Base-by-base conservation (phyloP, 441 rosid genomes). In the Aleurites moluccanus region DNA sequence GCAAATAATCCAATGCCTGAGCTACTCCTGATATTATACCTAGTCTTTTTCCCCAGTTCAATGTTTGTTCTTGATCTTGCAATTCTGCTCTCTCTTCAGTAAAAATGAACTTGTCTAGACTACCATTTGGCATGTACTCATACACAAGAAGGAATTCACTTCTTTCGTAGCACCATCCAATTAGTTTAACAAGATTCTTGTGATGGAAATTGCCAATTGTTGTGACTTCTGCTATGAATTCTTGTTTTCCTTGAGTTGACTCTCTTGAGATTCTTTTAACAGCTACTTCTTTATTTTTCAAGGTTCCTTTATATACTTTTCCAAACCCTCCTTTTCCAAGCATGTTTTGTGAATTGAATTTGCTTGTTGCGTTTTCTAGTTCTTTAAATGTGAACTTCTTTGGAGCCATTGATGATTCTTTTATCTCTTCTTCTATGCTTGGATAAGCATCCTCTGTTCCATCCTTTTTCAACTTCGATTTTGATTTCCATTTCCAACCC, bases 291-390 rank as follows among this genome's bases (percentile, higher is more conserved):
- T 75, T 83, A 16, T 82, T 78, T 4, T 77, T 70, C 79, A 90
- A 75, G 42, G 35, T 60, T 47, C 98, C 98, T 16, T 86, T 90
- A 67, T 87, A 91, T 13, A 93, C 98, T 10, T 89, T 88, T 35
- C 98, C 97, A 42, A 91, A 93, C 5, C 97, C 90, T 0, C 94
- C 96, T 77, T 84, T 84, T 1, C 93, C 98, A 0, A 90, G 91
- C 82, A 85, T 86, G 83, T 86, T 87, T 66, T 80, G 85, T 1
- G 61, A 69, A 70, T 70, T 72, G 76, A 91, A 93, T 23, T 81
- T 80, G 1, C 82, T 78, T 0, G 98, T 91, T 16, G 91, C 94
- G 18, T 78, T 86, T 76, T 75, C 83, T 4, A 91, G 87, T 68
- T 89, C 91, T 45, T 79, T 81, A 45, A 91, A 67, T 62, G 67